phyloP scores from a whole-genome alignment of 1,139 yeast genomes.

The Geotrichum restrictum region DNA sequence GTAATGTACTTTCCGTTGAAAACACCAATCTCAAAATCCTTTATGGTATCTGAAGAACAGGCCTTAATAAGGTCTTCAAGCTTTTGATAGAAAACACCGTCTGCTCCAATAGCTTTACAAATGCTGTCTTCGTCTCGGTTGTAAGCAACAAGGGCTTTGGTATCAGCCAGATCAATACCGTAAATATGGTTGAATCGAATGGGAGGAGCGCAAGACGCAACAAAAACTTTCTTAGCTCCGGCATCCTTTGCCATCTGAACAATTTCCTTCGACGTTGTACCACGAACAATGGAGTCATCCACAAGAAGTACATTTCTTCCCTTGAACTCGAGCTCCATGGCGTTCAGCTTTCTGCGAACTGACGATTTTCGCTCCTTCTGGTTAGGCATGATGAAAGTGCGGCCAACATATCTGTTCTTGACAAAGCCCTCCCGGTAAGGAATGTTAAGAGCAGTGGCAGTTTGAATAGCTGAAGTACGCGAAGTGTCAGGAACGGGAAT shows the following conservation, averaged over 20 bases:
- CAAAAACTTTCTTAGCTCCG: conserved; percentile 87
- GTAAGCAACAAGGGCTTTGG: conserved; percentile 89
- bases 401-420: conserved; percentile 92
- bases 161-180: conserved; percentile 95
- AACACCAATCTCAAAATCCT: conserved; percentile 89
- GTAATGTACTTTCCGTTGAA: conserved; percentile 92
- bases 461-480: conserved; percentile 87
- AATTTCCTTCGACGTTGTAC: conserved; percentile 93
- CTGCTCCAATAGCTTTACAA: conserved; percentile 82
- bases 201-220: conserved; percentile 97
- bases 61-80: conserved; percentile 77
- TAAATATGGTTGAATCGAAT: conserved; percentile 92
- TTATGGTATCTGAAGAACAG: conserved; percentile 47
- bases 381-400: conserved; percentile 98
- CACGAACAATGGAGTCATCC: conserved; percentile 96
- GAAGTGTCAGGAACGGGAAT: conserved; percentile 98
- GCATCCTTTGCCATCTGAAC: conserved; percentile 98
- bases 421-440: conserved; percentile 97
- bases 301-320: conserved; percentile 85
- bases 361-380: conserved; percentile 91
- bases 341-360: conserved; percentile 90
- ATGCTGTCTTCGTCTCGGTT: conserved; percentile 69
- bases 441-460: conserved; percentile 73
- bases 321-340: conserved; percentile 89
- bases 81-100: conserved; percentile 82